Conservation (phyloP, 2,329 filamentous ascomycete species). For the Fusarium palustre region DNA sequence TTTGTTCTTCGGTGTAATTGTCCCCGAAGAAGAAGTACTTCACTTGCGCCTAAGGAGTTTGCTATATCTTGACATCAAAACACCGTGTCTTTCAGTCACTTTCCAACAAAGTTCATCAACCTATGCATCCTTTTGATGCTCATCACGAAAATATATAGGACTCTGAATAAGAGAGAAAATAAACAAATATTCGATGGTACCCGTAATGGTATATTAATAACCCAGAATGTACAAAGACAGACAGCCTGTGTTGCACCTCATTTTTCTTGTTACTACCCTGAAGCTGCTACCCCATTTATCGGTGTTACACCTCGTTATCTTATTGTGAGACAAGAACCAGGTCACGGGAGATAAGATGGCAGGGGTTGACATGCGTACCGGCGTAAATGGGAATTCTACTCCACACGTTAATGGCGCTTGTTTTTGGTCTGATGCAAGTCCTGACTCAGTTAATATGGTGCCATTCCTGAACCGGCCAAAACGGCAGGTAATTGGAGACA, state of each 20-base stretch:
- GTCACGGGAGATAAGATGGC: not conserved
- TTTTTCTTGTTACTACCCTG: not conserved
- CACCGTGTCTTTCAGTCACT: no score
- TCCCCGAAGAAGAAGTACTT: not conserved
- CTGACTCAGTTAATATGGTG: not conserved
- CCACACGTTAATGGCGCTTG: not conserved
- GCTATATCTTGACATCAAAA: no score
- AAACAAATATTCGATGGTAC: not conserved
- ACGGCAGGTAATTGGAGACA: not conserved
- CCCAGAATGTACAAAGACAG: not conserved
- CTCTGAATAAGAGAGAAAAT: no score
- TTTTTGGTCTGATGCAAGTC: not conserved
- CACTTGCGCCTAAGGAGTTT: no score
- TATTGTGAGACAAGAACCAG: not conserved
- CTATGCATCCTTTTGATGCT: no score
- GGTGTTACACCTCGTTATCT: not conserved
- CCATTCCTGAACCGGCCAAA: not conserved
- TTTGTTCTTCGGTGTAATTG: not conserved
- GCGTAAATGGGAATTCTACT: not conserved
- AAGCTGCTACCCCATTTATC: not conserved
- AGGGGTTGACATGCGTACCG: not conserved
- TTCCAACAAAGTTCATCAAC: no score
- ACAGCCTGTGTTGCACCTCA: not conserved
- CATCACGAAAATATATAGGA: no score
- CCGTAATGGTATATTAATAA: not conserved